Evolutionary conservation across 176 grass and related monocot genomes (phyloP).

Genomic region (Otatea glauca): DNA sequence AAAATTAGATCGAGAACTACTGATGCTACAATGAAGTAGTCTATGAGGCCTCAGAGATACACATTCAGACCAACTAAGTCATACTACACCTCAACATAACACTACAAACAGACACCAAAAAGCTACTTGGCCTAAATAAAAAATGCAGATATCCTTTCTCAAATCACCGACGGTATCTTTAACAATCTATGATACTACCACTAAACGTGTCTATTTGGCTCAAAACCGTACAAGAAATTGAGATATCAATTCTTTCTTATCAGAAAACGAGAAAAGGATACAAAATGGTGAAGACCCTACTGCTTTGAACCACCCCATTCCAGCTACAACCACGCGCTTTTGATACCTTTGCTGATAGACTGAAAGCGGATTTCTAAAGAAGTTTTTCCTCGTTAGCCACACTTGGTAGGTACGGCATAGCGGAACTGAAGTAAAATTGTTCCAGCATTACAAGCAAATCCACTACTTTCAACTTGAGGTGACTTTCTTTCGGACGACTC

Average conservation of each 20-base stretch:
- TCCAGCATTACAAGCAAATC: constrained; percentile 42
- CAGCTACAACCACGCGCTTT: neutral
- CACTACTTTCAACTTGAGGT: constrained; percentile 60
- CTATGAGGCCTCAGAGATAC: too few relatives aligned
- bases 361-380: neutral
- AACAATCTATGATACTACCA: constrained; percentile 9
- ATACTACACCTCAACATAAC: neutral
- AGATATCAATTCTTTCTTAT: constrained; percentile 32
- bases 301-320: constrained; percentile 27
- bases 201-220: constrained; percentile 34
- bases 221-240: constrained; percentile 37
- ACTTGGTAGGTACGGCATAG: constrained; percentile 5
- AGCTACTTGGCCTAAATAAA: constrained; percentile 22
- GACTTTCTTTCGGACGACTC: constrained; percentile 84
- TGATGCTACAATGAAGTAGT: too few relatives aligned
- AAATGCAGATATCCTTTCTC: constrained; percentile 13
- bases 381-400: neutral
- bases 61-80: neutral
- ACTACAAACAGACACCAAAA: neutral
- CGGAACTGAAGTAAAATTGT: constrained; percentile 75
- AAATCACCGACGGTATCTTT: constrained; percentile 20
- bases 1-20: too few relatives aligned
- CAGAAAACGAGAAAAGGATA: constrained; percentile 30
- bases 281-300: constrained; percentile 33
- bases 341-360: neutral